Conservation (phyloP, 768 basidiomycete genomes). For the Boletus edulis region DNA sequence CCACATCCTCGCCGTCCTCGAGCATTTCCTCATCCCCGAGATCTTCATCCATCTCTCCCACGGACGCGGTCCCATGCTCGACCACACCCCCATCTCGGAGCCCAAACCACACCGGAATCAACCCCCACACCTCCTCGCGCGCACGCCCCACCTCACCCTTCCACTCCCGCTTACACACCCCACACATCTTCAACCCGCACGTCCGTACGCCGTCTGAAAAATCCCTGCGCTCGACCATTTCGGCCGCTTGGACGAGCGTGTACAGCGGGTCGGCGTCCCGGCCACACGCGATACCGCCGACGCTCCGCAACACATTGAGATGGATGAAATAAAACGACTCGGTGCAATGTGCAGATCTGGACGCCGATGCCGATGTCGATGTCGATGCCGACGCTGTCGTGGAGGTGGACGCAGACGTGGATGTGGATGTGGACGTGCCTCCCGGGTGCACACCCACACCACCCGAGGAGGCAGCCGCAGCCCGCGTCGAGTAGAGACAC, state of each 20-base stretch:
- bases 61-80: background rate
- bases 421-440: too few relatives aligned
- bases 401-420: too few relatives aligned
- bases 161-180: slow-evolving; percentile 49
- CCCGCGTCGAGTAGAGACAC: slow-evolving; percentile 43
- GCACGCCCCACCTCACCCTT: slow-evolving; percentile 39
- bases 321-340: slow-evolving; percentile 77
- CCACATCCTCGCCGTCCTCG: slow-evolving; percentile 9
- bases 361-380: background rate
- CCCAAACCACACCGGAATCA: slow-evolving; percentile 66
- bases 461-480: slow-evolving; percentile 1
- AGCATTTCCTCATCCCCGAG: background rate
- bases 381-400: background rate
- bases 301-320: slow-evolving; percentile 66
- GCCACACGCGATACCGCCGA: slow-evolving; percentile 69
- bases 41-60: background rate
- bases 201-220: slow-evolving; percentile 59
- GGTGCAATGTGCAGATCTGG: slow-evolving; percentile 40
- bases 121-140: slow-evolving; percentile 58
- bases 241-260: slow-evolving; percentile 63
- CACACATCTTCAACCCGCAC: slow-evolving; percentile 56
- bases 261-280: slow-evolving; percentile 74
- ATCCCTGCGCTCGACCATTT: slow-evolving; percentile 71
- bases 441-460: background rate
- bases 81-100: slow-evolving; percentile 27